Base-by-base conservation (phyloP, 208 protist genomes). In the Leishmania tropica region DNA sequence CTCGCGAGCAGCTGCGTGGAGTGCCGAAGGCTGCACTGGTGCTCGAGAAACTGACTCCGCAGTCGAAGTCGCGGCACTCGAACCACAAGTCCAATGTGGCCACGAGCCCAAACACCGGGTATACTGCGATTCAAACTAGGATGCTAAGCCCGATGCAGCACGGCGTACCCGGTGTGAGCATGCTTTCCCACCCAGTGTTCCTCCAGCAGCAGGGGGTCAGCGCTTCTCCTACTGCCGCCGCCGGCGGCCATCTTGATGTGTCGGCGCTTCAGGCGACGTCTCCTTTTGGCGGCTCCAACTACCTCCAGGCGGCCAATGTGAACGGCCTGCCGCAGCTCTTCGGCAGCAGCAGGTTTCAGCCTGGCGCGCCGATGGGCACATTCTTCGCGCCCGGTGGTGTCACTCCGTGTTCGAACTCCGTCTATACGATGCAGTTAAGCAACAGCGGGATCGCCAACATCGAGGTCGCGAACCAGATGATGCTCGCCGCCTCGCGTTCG, bases 21-120 rank as follows among this genome's bases (percentile, higher is more conserved):
- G 91, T 96, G 42, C 93, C 93, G 0, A 96, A 96, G 86, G 89
- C 89, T 15, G 88, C 91, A 31, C 83, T 96, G n/a, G 93, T 96
- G 17, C 80, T 96, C 31, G 90, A 96, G 80, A 86, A 89, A 62
- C 82, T 96, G 10, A 94, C 90, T 1, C 91, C 87, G 31, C 87
- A 90, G 76, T 71, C 72, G 0, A 85, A 85, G 78, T 67, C 71
- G 19, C 83, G 83, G 6, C 71, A 86, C 75, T 51, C 78, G 31
- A 54, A 68, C 65, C 3, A 40, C 62, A 76, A 54, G 5, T 76
- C 75, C 51, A 58, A 42, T 0, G 51, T 70, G 35, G 15, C 35
- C 15, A 65, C 78, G 6, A 79, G 45, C 47, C 76, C 76, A 0
- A 75, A 53, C 56, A 58, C 40, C 21, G 67, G 45, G 5, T 86